A percentile compares a stretch with the other conserved stretches of the same genome.
Evolutionary conservation across 2,329 filamentous ascomycete species (phyloP).

Genomic region (Alternaria ethzedia): DNA sequence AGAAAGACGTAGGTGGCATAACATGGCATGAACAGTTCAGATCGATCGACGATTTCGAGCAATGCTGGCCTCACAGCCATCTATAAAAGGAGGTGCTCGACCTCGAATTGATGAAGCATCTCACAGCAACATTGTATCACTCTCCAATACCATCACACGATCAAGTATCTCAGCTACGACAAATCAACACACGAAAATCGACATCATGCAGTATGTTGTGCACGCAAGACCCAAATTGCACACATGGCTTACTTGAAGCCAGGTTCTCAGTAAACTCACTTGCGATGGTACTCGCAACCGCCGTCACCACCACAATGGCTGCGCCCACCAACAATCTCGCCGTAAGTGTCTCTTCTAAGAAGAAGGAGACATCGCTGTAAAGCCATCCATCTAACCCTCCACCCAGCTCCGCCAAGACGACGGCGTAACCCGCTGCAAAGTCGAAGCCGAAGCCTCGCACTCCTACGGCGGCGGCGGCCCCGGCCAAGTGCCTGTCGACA

Average conservation of each 20-base stretch:
- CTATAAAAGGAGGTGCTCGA: neutral
- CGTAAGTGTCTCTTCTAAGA: neutral
- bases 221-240: fast-evolving
- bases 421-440: neutral
- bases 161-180: neutral
- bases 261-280: neutral
- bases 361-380: too few relatives aligned
- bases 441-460: neutral
- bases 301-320: neutral
- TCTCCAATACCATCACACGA: neutral
- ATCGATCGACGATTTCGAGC: neutral
- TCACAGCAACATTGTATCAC: neutral
- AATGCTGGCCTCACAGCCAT: neutral
- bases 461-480: neutral
- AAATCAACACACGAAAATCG: neutral
- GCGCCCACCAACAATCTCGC: neutral
- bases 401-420: neutral
- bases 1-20: neutral
- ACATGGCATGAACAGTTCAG: fast-evolving
- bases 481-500: fast-evolving
- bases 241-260: neutral
- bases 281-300: neutral
- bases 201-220: neutral
- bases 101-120: neutral
- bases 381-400: neutral